Evolutionary conservation across 2,329 filamentous ascomycete species (phyloP).

Genomic region (Sporothrix luriei): DNA sequence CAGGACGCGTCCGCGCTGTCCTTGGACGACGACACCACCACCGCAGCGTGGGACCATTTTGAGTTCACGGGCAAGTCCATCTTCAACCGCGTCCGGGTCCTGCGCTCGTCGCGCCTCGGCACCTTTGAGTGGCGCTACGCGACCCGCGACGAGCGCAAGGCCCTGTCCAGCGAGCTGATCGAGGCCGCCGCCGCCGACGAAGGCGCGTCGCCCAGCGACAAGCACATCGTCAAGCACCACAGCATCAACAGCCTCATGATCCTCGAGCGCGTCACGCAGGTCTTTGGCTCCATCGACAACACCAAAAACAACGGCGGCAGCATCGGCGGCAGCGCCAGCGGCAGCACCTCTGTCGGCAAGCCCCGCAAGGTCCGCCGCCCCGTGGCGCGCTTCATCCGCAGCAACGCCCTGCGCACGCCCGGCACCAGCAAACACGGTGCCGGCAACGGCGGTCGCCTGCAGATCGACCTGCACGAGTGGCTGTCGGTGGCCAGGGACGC

Average conservation of each 20-base stretch:
- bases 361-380: constrained; percentile 41
- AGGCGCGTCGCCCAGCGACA: constrained; percentile 37
- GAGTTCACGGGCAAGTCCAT: constrained; percentile 45
- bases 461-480: constrained; percentile 46
- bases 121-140: constrained; percentile 61
- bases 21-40: constrained; percentile 34
- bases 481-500: constrained; percentile 36
- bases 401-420: constrained; percentile 45
- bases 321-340: constrained; percentile 26
- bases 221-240: constrained; percentile 37
- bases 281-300: constrained; percentile 19
- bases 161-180: constrained; percentile 33
- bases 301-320: not conserved
- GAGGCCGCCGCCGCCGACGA: not conserved
- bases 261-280: constrained; percentile 51
- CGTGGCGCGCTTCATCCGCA: constrained; percentile 52
- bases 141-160: constrained; percentile 50
- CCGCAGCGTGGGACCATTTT: constrained; percentile 41
- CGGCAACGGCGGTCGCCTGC: constrained; percentile 55
- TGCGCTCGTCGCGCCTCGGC: constrained; percentile 54
- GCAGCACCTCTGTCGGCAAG: constrained; percentile 36
- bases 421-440: constrained; percentile 47
- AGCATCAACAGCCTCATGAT: constrained; percentile 51
- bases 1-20: not conserved
- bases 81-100: constrained; percentile 51